Evolutionary conservation across 1,284 basidiomycete species (phyloP), one percentile per base, ranked within the genome.

Genomic region (Vanrija pseudolonga): DNA sequence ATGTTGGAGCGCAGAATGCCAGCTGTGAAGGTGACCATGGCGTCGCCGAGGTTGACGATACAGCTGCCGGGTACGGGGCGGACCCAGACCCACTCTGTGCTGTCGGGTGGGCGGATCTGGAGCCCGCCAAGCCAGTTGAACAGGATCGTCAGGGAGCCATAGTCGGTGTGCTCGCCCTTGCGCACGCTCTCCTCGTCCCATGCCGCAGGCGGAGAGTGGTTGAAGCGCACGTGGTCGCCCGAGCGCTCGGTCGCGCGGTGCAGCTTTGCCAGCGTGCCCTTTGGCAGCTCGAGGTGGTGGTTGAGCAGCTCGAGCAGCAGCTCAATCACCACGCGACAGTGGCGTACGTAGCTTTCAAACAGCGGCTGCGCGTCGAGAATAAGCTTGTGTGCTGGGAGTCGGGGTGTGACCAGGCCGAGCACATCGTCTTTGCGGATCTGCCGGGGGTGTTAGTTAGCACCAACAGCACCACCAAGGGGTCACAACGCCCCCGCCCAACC

Each of bases 81-180:
- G 55, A 87, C 78, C 58, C 86, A 88, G 61, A 83, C 82, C 86
- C 86, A 88, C 20, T 79, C 71, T n/a, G 82, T 78, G 11, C 80
- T 75, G 3, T 83, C 83, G 0, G 85, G 85, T 1, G 81, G 80
- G 40, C 87, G 77, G 1, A 88, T 85, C 62, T 88, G 87, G 6
- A 89, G 74, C 0, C 87, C 87, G 3, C 86, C 86, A 0, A 88
- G 80, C 15, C 81, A 80, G 67, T 87, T 87, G 68, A 68, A 68
- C 11, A 61, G 51, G 23, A 66, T 54, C 0, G 66, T 68, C 7
- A 66, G 40, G 2, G 53, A 57, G 17, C 66, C 66, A 42, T 63
- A 68, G 47, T 68, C 66, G 20, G 64, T 66, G 50, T 68, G 66
- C 38, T 62, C 64, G 37, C 60, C 66, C 22, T 57, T 51, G 28